phyloP scores from a whole-genome alignment of 2,329 filamentous ascomycete species.

The Colletotrichum chrysophilum region DNA sequence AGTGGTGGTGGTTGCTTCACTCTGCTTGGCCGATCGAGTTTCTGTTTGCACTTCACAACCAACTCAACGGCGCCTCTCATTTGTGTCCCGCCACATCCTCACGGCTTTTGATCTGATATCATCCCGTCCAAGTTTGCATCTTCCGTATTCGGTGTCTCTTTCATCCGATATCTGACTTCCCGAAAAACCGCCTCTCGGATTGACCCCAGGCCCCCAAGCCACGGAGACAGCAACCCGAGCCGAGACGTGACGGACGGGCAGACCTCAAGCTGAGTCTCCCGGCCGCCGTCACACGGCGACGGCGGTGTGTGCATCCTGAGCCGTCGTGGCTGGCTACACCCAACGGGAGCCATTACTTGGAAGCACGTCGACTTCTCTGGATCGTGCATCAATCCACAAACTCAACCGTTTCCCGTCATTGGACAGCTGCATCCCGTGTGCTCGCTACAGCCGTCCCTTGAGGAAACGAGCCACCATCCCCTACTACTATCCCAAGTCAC shows the following conservation, averaged over 20 bases:
- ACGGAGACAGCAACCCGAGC: not conserved
- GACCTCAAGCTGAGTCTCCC: not conserved
- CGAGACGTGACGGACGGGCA: not conserved
- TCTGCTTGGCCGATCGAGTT: not conserved
- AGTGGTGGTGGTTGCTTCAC: not conserved
- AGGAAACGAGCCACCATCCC: not conserved
- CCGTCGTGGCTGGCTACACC: constrained; percentile 3
- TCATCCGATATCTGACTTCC: not conserved
- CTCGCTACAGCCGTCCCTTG: not conserved
- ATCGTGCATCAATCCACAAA: not conserved
- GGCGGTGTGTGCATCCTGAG: not conserved
- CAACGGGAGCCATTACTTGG: not conserved
- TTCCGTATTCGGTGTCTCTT: not conserved
- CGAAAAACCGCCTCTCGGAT: not conserved
- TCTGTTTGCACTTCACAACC: constrained; percentile 14
- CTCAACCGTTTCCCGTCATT: not conserved
- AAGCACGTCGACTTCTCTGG: not conserved
- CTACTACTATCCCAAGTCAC: not conserved
- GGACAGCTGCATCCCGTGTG: constrained; percentile 13
- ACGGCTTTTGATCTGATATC: not conserved
- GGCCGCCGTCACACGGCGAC: not conserved
- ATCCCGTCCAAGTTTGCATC: not conserved
- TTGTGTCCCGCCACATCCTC: not conserved
- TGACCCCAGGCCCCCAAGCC: not conserved
- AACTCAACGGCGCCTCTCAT: not conserved